Percentiles rank a stretch among this genome's conserved stretches.
phyloP scores from a whole-genome alignment of 306 rosid genomes.

The Cyclanthera cordifolia region DNA sequence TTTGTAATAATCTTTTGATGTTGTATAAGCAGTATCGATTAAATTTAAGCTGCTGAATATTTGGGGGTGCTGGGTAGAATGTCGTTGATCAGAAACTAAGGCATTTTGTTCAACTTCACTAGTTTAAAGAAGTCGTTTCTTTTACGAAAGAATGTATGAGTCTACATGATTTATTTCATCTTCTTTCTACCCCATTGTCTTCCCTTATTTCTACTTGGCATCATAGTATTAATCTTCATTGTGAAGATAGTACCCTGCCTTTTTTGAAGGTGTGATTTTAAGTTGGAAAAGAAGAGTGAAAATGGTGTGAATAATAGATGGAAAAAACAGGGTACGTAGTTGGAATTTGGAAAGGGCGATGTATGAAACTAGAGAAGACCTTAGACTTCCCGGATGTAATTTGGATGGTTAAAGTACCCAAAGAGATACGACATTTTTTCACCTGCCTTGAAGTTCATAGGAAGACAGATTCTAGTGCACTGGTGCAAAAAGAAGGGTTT shows the following conservation, averaged over 20 bases:
- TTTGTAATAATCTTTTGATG: neutral
- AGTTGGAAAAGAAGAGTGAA: neutral
- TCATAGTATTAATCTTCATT: neutral
- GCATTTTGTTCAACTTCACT: neutral
- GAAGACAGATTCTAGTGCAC: neutral
- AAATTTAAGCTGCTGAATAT: neutral
- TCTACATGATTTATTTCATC: neutral
- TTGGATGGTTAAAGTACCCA: neutral
- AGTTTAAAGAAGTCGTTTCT: neutral
- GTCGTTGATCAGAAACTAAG: neutral
- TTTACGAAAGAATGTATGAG: neutral
- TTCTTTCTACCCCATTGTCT: neutral
- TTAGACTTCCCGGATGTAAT: neutral
- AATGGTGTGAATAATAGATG: neutral
- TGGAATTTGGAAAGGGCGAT: neutral
- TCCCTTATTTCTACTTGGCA: neutral
- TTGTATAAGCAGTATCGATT: neutral
- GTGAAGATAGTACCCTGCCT: neutral
- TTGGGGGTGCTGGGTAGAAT: neutral
- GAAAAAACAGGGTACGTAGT: neutral
- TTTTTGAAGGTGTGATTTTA: neutral
- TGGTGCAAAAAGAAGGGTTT: neutral
- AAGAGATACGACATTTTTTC: neutral
- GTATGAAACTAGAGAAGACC: slow-evolving; percentile 4
- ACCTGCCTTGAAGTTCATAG: neutral